phyloP scores from a whole-genome alignment of 176 grass and related monocot genomes.

The Musa schizocarpa region DNA sequence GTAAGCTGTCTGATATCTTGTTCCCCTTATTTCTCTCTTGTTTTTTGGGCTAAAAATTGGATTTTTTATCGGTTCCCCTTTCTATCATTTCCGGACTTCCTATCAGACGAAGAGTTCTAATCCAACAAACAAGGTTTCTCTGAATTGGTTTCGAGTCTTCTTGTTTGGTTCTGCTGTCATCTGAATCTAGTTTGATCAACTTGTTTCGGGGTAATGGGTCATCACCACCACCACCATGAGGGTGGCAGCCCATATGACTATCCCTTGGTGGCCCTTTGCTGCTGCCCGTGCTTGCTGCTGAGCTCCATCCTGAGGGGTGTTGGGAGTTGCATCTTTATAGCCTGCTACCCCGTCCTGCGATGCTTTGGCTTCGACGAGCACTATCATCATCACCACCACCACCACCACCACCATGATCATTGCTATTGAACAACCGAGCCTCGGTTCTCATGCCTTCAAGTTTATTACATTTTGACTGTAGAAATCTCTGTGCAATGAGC shows the following conservation, averaged over 20 bases:
- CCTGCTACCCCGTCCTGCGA: constrained; percentile 11
- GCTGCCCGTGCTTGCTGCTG: constrained; percentile 11
- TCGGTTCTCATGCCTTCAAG: no score
- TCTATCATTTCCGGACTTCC: neutral
- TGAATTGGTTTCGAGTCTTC: neutral
- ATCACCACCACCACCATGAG: constrained; percentile 1
- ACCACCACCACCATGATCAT: neutral
- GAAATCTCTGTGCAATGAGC: no score
- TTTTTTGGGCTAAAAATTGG: neutral
- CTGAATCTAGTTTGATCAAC: neutral
- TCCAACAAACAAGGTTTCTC: neutral
- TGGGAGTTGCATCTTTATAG: neutral
- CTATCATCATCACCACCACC: constrained; percentile 7
- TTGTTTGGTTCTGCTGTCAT: neutral
- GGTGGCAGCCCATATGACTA: neutral
- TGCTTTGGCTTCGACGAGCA: constrained; percentile 12
- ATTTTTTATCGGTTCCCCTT: neutral
- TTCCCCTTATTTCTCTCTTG: no score
- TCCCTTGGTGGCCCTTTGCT: constrained; percentile 7
- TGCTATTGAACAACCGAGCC: no score
- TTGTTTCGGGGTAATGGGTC: constrained; percentile 18
- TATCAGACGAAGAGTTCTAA: neutral
- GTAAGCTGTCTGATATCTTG: no score
- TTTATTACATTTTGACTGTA: no score
- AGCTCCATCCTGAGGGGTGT: neutral